Evolutionary conservation across 2,329 filamentous ascomycete genomes (phyloP).

Genomic region (Mycosphaerella sp.): DNA sequence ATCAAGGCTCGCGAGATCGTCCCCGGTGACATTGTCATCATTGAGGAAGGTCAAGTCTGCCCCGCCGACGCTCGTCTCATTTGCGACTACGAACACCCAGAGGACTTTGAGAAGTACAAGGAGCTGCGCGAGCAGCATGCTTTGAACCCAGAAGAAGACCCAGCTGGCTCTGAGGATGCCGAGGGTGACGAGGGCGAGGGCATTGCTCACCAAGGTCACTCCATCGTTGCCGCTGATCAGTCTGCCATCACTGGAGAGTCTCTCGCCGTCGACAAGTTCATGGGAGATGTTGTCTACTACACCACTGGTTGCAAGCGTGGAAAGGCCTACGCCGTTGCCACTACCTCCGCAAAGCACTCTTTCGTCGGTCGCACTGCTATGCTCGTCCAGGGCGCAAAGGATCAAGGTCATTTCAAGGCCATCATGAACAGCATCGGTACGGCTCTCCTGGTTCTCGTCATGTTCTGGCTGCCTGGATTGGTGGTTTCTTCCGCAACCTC

Average conservation of each 20-base stretch:
- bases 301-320: conserved; percentile 77
- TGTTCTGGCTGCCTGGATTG: conserved; percentile 71
- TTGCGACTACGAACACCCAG: conserved; percentile 63
- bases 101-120: conserved; percentile 61
- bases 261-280: conserved; percentile 71
- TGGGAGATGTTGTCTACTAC: conserved; percentile 70
- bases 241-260: conserved; percentile 77
- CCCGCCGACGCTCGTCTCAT: conserved; percentile 65
- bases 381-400: conserved; percentile 67
- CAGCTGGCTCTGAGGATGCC: conserved; percentile 54
- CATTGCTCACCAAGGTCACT: conserved; percentile 56
- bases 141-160: conserved; percentile 51
- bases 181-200: conserved; percentile 54
- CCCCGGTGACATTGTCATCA: conserved; percentile 66
- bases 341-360: conserved; percentile 61
- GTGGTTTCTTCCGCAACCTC: conserved; percentile 69
- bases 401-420: conserved; percentile 73
- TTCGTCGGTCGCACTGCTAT: conserved; percentile 72
- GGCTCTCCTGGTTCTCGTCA: conserved; percentile 65
- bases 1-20: conserved; percentile 70
- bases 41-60: conserved; percentile 66
- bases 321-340: conserved; percentile 64
- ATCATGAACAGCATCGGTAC: conserved; percentile 79
- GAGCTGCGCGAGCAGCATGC: conserved; percentile 52
- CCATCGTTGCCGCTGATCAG: conserved; percentile 67